Evolutionary conservation across 2,329 filamentous ascomycete genomes (phyloP), one percentile per base, ranked within the genome.

Genomic region (Trichoderma asperellum): DNA sequence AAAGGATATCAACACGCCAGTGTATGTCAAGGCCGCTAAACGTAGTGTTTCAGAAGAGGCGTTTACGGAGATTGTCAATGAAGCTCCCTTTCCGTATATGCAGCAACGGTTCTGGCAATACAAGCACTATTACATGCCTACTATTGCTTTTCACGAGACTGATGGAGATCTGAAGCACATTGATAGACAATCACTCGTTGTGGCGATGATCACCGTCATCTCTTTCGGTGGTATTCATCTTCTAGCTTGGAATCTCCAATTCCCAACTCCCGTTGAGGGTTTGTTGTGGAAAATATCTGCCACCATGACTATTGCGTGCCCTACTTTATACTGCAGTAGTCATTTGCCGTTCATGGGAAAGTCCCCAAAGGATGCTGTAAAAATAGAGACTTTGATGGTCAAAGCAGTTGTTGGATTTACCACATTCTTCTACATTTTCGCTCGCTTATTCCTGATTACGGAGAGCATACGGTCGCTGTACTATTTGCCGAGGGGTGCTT

Each of bases 391-490:
- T 10, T 12, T 58, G 2, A 4, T 5, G 34, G 16, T 32, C 5
- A 58, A 62, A 5, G 7, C 27, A 21, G 21, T 32, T 11, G 24
- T 34, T 7, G 11, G 29, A 12, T 24, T 62, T 32, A 47, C 37
- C 11, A 32, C 40, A 1, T 62, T 62, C 40, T 47, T 62, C 16
- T 62, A 62, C 18, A 10, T 62, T 29, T 29, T 62, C 43, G 59
- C 59, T 11, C 59, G 40, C 24, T 29, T 62, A 34, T 62, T 52
- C 27, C 37, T 62, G 14, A 62, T 62, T n/a, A 62, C 59, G 7
- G 59, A 62, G 27, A 52, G 59, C 27, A 27, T 62, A 16, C 47
- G 59, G 18, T 62, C 40, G 27, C 59, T 62, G 8, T 62, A 62
- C 7, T 52, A 29, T n/a, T 40, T 62, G 27, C 59, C 59, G 2